phyloP scores from a whole-genome alignment of 1,284 basidiomycete species.

The Apiotrichum sp. region DNA sequence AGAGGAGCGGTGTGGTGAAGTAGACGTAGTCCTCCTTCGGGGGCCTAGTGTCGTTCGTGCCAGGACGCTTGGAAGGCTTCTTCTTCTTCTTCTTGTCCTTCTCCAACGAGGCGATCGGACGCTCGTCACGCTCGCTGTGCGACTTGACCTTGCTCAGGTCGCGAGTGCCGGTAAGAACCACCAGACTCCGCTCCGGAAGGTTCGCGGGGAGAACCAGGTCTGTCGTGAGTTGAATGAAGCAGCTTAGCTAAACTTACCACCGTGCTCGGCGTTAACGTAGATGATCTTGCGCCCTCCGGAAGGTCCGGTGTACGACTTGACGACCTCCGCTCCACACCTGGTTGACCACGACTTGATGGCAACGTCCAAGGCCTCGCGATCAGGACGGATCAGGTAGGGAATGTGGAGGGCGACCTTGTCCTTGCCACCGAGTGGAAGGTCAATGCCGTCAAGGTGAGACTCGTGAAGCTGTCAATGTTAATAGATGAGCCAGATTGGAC shows the following conservation, averaged over 20 bases:
- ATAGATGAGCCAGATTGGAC: too few relatives aligned
- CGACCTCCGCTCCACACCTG: conserved; percentile 32
- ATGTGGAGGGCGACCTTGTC: conserved; percentile 25
- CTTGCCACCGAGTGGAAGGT: conserved; percentile 12
- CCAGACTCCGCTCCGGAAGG: conserved; percentile 22
- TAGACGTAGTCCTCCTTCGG: conserved; percentile 59
- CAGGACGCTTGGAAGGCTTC: neutral
- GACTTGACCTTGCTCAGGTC: conserved; percentile 10
- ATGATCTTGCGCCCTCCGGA: conserved; percentile 2
- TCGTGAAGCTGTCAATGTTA: conserved; percentile 31
- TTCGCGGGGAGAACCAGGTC: conserved; percentile 12
- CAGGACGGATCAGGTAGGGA: conserved; percentile 19
- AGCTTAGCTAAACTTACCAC: conserved; percentile 4
- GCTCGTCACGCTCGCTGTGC: conserved; percentile 14
- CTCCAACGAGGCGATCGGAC: conserved; percentile 27
- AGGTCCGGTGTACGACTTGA: conserved; percentile 5
- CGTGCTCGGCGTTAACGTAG: conserved; percentile 12
- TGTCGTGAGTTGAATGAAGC: neutral
- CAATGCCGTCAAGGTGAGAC: conserved; percentile 21
- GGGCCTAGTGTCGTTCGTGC: conserved; percentile 9
- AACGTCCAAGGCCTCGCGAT: conserved; percentile 19
- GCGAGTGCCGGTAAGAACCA: conserved; percentile 38
- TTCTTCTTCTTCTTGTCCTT: conserved; percentile 73
- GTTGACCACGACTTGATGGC: conserved; percentile 31
- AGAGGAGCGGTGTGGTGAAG: conserved; percentile 72